Evolutionary conservation across 176 grass and related monocot genomes (phyloP).

Genomic region (Coix lacrymajobi): DNA sequence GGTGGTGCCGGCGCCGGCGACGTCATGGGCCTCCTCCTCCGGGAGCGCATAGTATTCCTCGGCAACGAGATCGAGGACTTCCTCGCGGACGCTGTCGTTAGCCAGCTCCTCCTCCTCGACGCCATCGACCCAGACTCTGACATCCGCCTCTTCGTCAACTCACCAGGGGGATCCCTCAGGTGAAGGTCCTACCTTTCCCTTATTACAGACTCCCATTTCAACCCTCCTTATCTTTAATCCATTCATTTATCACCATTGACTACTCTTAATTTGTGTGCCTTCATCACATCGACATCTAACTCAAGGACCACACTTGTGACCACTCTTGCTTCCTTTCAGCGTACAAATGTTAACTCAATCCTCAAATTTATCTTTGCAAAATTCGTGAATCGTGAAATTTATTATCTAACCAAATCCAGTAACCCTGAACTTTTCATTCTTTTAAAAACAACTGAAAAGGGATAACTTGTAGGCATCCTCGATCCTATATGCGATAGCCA

Average conservation of each 20-base stretch:
- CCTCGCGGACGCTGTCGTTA: slow-evolving; percentile 74
- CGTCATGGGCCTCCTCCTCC: slow-evolving; percentile 74
- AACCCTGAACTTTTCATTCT: background rate
- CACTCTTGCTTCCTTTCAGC: background rate
- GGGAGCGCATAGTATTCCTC: slow-evolving; percentile 80
- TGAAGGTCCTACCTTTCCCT: background rate
- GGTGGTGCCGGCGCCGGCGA: slow-evolving; percentile 26
- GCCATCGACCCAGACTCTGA: slow-evolving; percentile 64
- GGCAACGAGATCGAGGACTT: slow-evolving; percentile 92
- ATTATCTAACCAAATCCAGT: background rate
- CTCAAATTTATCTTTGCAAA: background rate
- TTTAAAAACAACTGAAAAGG: background rate
- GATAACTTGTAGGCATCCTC: background rate
- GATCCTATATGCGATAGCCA: background rate
- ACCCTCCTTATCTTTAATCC: background rate
- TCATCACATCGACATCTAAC: background rate
- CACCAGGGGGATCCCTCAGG: slow-evolving; percentile 74
- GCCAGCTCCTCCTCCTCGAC: slow-evolving; percentile 89
- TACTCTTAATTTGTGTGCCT: background rate
- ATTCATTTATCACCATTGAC: background rate
- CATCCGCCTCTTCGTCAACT: slow-evolving; percentile 88
- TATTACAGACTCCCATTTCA: background rate
- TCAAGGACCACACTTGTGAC: background rate
- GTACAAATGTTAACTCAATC: background rate
- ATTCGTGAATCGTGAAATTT: background rate